Conservation (phyloP, 768 basidiomycete species). For the Galerina sulciceps region DNA sequence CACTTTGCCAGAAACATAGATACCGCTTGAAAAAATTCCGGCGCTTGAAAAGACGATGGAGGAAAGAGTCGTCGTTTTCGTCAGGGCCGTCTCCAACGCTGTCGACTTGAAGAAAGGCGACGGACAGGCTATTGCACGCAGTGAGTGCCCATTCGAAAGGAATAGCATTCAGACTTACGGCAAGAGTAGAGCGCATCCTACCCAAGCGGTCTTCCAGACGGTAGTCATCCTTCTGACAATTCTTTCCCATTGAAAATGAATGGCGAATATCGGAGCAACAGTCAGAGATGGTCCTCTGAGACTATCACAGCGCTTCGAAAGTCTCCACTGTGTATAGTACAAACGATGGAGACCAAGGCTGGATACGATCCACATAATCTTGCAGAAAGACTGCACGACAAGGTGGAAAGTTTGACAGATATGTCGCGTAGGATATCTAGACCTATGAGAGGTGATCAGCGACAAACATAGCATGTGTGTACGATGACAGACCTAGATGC, state of each 20-base stretch:
- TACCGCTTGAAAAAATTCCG: not conserved
- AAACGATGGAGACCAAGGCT: no score
- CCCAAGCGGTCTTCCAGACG: not conserved
- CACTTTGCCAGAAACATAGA: not conserved
- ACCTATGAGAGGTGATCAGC: no score
- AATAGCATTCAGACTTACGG: not conserved
- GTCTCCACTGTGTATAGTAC: not conserved
- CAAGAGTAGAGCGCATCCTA: not conserved
- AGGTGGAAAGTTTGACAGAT: no score
- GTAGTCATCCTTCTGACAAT: not conserved
- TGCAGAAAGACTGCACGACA: no score
- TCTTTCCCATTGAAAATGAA: not conserved
- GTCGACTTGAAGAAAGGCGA: constrained; percentile 1
- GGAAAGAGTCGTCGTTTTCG: not conserved
- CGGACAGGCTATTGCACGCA: not conserved
- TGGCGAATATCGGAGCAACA: not conserved
- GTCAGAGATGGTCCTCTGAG: not conserved
- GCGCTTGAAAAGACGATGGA: not conserved
- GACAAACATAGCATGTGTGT: no score
- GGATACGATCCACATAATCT: no score
- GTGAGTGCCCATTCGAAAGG: not conserved
- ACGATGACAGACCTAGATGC: no score
- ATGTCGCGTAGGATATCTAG: no score
- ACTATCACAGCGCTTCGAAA: not conserved
- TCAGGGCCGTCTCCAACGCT: not conserved